These are phyloP conservation scores for Nepenthes mirabilis DNA, from an alignment of 148 eudicot genomes.

Conservation along the genomic window DNA sequence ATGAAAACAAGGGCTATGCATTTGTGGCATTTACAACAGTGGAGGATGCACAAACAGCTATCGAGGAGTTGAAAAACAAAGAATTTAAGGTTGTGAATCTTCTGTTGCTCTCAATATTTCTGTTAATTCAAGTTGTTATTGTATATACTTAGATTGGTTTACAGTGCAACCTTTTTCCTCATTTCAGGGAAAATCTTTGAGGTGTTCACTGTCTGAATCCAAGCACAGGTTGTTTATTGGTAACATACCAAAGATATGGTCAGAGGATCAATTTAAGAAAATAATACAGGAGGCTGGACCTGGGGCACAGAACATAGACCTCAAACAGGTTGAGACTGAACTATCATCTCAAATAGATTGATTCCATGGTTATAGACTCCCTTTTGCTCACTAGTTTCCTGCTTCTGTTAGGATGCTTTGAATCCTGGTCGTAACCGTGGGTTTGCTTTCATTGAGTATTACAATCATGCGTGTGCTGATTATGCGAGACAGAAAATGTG, in stretches of 20 bases:
- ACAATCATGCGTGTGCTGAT: conserved; percentile 95
- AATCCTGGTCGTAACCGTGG: conserved; percentile 88
- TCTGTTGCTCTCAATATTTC: not conserved
- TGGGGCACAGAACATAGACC: conserved; percentile 58
- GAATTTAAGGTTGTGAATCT: conserved; percentile 61
- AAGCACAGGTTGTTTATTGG: conserved; percentile 84
- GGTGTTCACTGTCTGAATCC: conserved; percentile 89
- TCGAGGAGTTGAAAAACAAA: conserved; percentile 72
- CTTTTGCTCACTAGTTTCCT: not conserved
- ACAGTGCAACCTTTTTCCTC: not conserved
- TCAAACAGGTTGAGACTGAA: conserved; percentile 46
- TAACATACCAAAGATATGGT: conserved; percentile 75
- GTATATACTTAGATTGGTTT: not conserved
- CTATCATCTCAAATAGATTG: not conserved
- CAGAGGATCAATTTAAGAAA: conserved; percentile 56
- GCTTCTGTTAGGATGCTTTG: conserved; percentile 59
- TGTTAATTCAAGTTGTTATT: not conserved
- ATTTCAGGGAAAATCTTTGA: conserved; percentile 67
- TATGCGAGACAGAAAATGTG: conserved; percentile 85
- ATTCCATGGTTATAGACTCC: not conserved
- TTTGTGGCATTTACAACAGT: conserved; percentile 73
- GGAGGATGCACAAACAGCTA: conserved; percentile 73
- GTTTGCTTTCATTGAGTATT: conserved; percentile 84
- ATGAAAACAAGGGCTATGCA: conserved; percentile 88
- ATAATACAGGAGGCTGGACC: conserved; percentile 66